A percentile compares a stretch with the other conserved stretches of the same genome.
Evolutionary conservation across 2,329 filamentous ascomycete genomes (phyloP).

Genomic region (Fusarium setosum): DNA sequence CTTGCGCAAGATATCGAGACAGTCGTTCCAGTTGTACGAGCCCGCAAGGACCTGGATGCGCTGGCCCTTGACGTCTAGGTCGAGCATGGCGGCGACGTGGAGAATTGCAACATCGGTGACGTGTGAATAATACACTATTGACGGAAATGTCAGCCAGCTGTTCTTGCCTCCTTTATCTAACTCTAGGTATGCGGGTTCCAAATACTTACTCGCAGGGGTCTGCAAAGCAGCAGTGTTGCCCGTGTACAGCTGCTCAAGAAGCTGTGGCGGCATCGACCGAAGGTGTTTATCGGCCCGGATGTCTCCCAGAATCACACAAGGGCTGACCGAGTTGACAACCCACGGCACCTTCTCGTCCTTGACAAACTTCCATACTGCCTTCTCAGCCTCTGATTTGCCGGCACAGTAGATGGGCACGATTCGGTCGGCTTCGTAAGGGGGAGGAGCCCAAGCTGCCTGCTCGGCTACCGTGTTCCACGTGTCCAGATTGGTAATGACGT

Average conservation of each 20-base stretch:
- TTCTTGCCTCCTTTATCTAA: no score
- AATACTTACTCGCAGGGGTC: constrained; percentile 20
- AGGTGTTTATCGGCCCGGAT: constrained; percentile 20
- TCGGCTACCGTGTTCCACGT: constrained; percentile 35
- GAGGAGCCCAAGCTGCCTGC: constrained; percentile 22
- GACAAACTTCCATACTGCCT: constrained; percentile 35
- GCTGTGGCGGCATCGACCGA: constrained; percentile 27
- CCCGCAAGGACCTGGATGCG: not conserved
- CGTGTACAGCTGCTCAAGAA: constrained; percentile 31
- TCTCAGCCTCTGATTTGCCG: constrained; percentile 29
- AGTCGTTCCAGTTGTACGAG: not conserved
- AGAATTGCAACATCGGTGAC: not conserved
- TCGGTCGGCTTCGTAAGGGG: constrained; percentile 24
- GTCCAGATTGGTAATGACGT: constrained; percentile 13
- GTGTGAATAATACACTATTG: not conserved
- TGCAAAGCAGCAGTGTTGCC: constrained; percentile 17
- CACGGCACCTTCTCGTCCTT: constrained; percentile 26
- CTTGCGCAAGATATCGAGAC: not conserved
- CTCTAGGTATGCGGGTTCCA: not conserved
- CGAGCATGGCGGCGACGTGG: not conserved
- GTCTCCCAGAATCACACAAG: constrained; percentile 26
- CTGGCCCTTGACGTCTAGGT: not conserved
- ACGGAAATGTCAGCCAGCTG: no score
- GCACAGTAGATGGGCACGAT: constrained; percentile 18
- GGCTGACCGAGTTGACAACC: constrained; percentile 33